Evolutionary conservation across 139 green algal genomes (phyloP).

Genomic region (Penium margaritaceum): DNA sequence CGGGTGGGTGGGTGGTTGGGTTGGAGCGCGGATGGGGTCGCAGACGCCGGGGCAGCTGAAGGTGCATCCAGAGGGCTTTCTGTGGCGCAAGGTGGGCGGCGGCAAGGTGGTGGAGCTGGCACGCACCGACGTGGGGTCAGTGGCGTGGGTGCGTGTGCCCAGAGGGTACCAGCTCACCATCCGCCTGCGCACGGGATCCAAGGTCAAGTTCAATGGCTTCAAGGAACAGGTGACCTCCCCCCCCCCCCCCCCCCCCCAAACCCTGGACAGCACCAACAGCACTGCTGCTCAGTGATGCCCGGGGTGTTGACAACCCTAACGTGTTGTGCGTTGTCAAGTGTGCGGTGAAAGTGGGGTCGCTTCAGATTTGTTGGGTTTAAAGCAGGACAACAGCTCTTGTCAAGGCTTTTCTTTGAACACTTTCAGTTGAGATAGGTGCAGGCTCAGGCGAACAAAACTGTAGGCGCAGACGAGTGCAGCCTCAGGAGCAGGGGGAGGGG

Average conservation of each 20-base stretch:
- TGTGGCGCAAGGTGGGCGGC: slow-evolving; percentile 39
- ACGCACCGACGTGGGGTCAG: slow-evolving; percentile 16
- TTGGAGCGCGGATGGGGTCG: too few relatives aligned
- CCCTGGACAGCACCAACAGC: too few relatives aligned
- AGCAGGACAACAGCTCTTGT: background rate
- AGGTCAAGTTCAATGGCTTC: slow-evolving; percentile 47
- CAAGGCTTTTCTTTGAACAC: background rate
- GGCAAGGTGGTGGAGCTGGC: slow-evolving; percentile 40
- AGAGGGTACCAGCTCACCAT: slow-evolving; percentile 34
- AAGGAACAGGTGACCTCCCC: slow-evolving; percentile 31
- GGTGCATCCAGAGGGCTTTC: slow-evolving; percentile 31
- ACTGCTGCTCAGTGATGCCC: background rate
- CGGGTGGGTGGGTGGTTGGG: too few relatives aligned
- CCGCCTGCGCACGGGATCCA: slow-evolving; percentile 5
- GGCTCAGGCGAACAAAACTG: too few relatives aligned
- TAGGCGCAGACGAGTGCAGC: too few relatives aligned
- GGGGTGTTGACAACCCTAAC: background rate
- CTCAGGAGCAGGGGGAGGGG: too few relatives aligned
- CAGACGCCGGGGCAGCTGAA: slow-evolving; percentile 37
- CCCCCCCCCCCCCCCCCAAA: too few relatives aligned
- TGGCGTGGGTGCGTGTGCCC: slow-evolving; percentile 25
- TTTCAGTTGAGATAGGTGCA: too few relatives aligned
- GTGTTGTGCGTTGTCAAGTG: background rate
- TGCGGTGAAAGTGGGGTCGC: background rate
- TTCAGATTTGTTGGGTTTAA: too few relatives aligned